Percentiles rank a stretch among this genome's conserved stretches.
Conservation (phyloP, 2,329 filamentous ascomycete species). For the Neocatenulostroma microsporum region DNA sequence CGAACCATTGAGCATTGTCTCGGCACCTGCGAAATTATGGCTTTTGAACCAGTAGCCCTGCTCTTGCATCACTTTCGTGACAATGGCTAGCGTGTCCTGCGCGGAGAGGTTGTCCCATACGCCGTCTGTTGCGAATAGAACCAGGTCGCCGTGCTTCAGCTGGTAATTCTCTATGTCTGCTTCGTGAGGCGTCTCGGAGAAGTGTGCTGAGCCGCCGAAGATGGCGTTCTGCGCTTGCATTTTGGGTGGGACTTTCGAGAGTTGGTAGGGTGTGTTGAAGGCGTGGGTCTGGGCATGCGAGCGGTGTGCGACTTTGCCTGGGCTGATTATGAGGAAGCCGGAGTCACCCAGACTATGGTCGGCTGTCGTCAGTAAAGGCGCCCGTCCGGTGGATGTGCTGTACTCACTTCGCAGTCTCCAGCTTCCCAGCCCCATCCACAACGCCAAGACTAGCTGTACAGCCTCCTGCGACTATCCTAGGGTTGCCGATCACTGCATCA, state of each 20-base stretch:
- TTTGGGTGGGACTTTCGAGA: constrained; percentile 75
- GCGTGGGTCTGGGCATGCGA: constrained; percentile 87
- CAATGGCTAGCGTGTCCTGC: constrained; percentile 75
- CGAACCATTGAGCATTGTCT: constrained; percentile 24
- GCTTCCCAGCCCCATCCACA: constrained; percentile 59
- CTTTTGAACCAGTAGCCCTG: constrained; percentile 28
- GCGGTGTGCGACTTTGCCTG: constrained; percentile 75
- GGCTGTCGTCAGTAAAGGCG: not conserved
- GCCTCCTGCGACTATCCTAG: constrained; percentile 70
- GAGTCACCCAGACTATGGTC: constrained; percentile 68
- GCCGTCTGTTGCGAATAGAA: constrained; percentile 91
- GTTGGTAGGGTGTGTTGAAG: constrained; percentile 95
- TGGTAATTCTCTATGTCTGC: constrained; percentile 69
- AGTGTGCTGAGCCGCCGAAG: constrained; percentile 62
- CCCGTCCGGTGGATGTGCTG: too few species aligned
- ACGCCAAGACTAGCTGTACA: constrained; percentile 89
- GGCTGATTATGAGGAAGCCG: constrained; percentile 77
- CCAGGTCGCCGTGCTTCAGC: constrained; percentile 81
- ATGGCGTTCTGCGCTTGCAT: constrained; percentile 71
- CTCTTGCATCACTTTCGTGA: constrained; percentile 60
- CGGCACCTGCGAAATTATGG: constrained; percentile 20
- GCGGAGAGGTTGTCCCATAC: constrained; percentile 94
- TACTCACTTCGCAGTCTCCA: constrained; percentile 74
- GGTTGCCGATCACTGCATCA: constrained; percentile 68
- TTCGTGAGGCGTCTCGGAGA: constrained; percentile 77